These are phyloP conservation scores for Diplocarpon rosae DNA, from an alignment of 2,329 filamentous ascomycete genomes.

Conservation along the genomic window DNA sequence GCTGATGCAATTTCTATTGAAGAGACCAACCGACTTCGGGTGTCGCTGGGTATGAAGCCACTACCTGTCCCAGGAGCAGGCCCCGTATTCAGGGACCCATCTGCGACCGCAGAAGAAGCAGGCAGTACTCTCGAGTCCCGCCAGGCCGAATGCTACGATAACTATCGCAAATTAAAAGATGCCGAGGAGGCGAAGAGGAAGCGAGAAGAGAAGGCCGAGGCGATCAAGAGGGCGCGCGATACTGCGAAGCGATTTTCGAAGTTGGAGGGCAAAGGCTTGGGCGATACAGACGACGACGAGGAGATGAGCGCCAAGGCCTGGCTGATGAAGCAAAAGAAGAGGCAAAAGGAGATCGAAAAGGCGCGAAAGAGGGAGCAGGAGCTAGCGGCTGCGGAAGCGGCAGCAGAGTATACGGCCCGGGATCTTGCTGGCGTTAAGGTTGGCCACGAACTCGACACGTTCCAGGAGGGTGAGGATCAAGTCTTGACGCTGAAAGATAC, in stretches of 20 bases:
- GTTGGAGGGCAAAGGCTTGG: conserved; percentile 74
- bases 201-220: conserved; percentile 70
- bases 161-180: conserved; percentile 54
- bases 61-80: conserved; percentile 70
- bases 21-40: conserved; percentile 86
- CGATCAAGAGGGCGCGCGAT: conserved; percentile 81
- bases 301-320: conserved; percentile 73
- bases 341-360: conserved; percentile 81
- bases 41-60: conserved; percentile 81
- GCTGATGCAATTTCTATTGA: conserved; percentile 66
- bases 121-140: conserved; percentile 77
- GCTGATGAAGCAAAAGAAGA: conserved; percentile 83
- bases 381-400: conserved; percentile 62
- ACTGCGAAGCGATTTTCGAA: conserved; percentile 63
- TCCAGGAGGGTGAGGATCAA: conserved; percentile 76
- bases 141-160: conserved; percentile 61
- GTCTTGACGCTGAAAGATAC: conserved; percentile 91
- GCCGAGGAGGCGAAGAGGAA: conserved; percentile 67
- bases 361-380: conserved; percentile 64
- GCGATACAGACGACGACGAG: conserved; percentile 56
- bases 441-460: conserved; percentile 71
- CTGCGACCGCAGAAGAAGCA: conserved; percentile 46
- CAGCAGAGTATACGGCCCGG: conserved; percentile 69
- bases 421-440: conserved; percentile 88
- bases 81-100: conserved; percentile 43